Percentiles rank a stretch among this genome's conserved stretches.
These are phyloP conservation scores for Tetracladium maxilliforme DNA, from an alignment of 2,329 filamentous ascomycete species.

Conservation along the genomic window DNA sequence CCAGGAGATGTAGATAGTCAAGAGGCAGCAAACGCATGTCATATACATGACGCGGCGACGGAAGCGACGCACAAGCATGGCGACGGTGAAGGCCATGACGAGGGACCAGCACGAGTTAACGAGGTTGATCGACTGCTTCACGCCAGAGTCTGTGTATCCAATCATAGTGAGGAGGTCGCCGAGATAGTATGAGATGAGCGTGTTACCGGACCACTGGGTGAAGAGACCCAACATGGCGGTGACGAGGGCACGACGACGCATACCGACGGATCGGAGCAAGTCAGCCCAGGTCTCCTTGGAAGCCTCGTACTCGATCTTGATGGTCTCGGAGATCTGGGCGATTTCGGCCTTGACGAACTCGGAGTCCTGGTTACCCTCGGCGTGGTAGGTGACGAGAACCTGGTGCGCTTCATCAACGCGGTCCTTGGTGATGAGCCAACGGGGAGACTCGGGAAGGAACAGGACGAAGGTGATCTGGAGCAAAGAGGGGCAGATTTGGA, in stretches of 20 bases:
- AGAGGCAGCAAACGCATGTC: conserved; percentile 7
- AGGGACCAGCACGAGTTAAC: conserved; percentile 1
- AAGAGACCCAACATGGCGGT: conserved; percentile 11
- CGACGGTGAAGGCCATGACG: conserved; percentile 1
- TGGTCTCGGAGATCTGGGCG: conserved; percentile 23
- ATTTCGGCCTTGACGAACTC: conserved; percentile 20
- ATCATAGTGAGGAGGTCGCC: conserved; percentile 1
- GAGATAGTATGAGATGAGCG: conserved; percentile 1
- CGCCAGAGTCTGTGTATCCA: conserved; percentile 2
- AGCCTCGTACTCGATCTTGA: conserved; percentile 21
- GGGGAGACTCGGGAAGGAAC: conserved; percentile 33
- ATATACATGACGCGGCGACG: conserved; percentile 6
- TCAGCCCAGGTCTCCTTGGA: conserved; percentile 13
- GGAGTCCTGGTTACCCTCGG: conserved; percentile 19
- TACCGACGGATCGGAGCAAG: conserved; percentile 13
- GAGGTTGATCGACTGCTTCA: conserved; percentile 1
- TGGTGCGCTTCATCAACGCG: conserved; percentile 33
- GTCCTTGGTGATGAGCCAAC: conserved; percentile 44
- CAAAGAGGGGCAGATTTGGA: conserved; percentile 19
- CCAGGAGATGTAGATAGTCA: conserved; percentile 9
- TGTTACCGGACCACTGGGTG: conserved; percentile 1
- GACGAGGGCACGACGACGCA: conserved; percentile 16
- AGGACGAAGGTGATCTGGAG: conserved; percentile 10
- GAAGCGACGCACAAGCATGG: conserved; percentile 4
- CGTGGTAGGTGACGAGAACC: conserved; percentile 21